Percentiles rank a stretch among this genome's conserved stretches.
These are phyloP conservation scores for Candida argentea DNA, from an alignment of 805 yeast genomes.

Conservation along the genomic window DNA sequence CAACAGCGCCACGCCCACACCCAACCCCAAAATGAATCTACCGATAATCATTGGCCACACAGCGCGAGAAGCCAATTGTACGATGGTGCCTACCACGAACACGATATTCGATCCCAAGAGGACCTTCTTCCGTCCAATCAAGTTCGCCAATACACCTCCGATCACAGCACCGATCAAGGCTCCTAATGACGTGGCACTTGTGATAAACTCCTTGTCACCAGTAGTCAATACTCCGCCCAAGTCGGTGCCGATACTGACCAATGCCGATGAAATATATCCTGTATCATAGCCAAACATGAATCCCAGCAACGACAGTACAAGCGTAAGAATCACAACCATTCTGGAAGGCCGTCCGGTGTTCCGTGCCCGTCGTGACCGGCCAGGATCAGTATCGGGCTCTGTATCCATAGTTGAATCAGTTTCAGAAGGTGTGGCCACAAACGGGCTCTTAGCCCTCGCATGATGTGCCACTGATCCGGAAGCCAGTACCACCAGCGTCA, in stretches of 20 bases:
- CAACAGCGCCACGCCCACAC: constrained; percentile 90
- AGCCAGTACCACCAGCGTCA: no score
- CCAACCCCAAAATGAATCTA: constrained; percentile 88
- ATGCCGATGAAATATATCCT: constrained; percentile 90
- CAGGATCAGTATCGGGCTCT: neutral
- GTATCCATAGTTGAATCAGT: neutral
- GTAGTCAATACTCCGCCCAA: constrained; percentile 46
- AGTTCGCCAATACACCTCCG: constrained; percentile 79
- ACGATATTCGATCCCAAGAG: constrained; percentile 73
- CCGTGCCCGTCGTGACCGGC: no score
- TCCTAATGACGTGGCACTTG: constrained; percentile 91
- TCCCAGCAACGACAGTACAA: constrained; percentile 83
- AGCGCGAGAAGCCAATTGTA: constrained; percentile 72
- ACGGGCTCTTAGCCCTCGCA: no score
- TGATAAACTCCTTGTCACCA: constrained; percentile 82
- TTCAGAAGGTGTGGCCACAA: no score
- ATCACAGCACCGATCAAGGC: constrained; percentile 71
- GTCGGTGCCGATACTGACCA: constrained; percentile 77
- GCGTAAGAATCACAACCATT: constrained; percentile 58
- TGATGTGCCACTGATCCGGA: no score
- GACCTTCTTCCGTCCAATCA: constrained; percentile 76
- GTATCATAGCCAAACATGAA: constrained; percentile 97
- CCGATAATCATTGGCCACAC: constrained; percentile 92
- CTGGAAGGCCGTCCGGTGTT: constrained; percentile 36
- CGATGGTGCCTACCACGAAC: constrained; percentile 74